A percentile compares a stretch with the other conserved stretches of the same genome.
Conservation (phyloP, 257 asterid genomes). For the Rubia yunnanensis region DNA sequence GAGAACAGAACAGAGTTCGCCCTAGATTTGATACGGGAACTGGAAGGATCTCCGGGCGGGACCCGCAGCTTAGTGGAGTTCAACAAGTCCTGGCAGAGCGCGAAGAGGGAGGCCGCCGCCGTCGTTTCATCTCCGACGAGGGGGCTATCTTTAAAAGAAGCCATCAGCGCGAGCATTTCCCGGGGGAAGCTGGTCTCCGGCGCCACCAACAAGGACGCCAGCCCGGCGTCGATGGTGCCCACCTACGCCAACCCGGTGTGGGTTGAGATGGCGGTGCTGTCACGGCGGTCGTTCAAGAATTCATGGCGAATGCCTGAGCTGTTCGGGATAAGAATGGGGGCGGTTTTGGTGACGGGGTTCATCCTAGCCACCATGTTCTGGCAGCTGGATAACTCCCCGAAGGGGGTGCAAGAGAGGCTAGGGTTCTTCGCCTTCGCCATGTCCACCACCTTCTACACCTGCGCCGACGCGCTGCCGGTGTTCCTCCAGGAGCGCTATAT, state of each 20-base stretch:
- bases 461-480: slow-evolving; percentile 70
- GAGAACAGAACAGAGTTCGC: slow-evolving; percentile 71
- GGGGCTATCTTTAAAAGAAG: slow-evolving; percentile 48
- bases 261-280: slow-evolving; percentile 44
- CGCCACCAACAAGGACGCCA: slow-evolving; percentile 13
- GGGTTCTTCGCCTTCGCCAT: slow-evolving; percentile 76
- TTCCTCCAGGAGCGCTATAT: slow-evolving; percentile 67
- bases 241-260: slow-evolving; percentile 56
- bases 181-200: slow-evolving; percentile 74
- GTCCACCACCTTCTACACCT: slow-evolving; percentile 73
- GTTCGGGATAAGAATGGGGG: slow-evolving; percentile 43
- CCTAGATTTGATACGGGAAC: slow-evolving; percentile 59
- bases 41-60: slow-evolving; percentile 62
- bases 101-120: slow-evolving; percentile 13
- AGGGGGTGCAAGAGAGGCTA: slow-evolving; percentile 58
- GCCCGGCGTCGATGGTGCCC: slow-evolving; percentile 33
- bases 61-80: slow-evolving; percentile 59
- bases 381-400: slow-evolving; percentile 57
- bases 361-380: slow-evolving; percentile 65
- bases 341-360: slow-evolving; percentile 57
- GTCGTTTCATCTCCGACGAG: neutral
- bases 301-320: slow-evolving; percentile 65
- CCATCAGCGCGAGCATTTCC: slow-evolving; percentile 64
- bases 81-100: slow-evolving; percentile 47
- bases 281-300: slow-evolving; percentile 48